These are phyloP conservation scores for Neofusicoccum laricinum DNA, from an alignment of 2,329 filamentous ascomycete genomes.

Conservation along the genomic window DNA sequence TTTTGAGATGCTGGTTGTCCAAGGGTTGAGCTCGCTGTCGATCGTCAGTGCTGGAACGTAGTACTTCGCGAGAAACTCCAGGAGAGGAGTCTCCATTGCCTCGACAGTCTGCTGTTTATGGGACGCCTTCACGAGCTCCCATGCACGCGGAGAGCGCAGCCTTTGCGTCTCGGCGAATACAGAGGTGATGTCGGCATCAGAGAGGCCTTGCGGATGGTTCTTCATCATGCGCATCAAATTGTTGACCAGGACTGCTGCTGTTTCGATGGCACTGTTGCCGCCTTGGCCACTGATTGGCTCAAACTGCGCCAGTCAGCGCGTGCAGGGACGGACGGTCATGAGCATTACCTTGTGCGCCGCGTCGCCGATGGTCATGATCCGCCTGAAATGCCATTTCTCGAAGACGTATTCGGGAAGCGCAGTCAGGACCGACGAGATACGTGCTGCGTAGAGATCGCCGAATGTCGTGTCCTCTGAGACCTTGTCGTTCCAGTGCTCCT, in stretches of 20 bases:
- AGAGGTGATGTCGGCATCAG: background rate
- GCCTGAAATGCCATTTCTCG: constrained; percentile 38
- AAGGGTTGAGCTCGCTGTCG: background rate
- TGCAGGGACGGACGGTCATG: no score
- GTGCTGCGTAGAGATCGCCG: constrained; percentile 32
- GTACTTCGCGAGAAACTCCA: constrained; percentile 10
- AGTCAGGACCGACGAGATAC: constrained; percentile 24
- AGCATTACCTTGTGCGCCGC: constrained; percentile 40
- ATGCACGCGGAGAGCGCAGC: background rate
- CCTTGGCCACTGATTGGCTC: constrained; percentile 22
- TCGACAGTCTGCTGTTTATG: background rate
- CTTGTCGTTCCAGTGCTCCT: constrained; percentile 25
- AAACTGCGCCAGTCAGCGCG: constrained; percentile 8
- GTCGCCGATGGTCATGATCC: constrained; percentile 42
- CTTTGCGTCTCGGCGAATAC: background rate
- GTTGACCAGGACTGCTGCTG: constrained; percentile 21
- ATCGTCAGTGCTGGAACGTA: background rate
- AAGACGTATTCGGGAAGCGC: constrained; percentile 38
- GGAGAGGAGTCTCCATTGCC: constrained; percentile 6
- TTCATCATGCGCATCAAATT: background rate
- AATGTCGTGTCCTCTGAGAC: constrained; percentile 31
- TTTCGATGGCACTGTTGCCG: constrained; percentile 25
- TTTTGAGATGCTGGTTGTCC: background rate
- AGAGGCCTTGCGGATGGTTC: background rate
- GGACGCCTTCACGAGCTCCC: background rate